Conservation (phyloP, 1,284 basidiomycete species). For the Wallemia ichthyophaga region DNA sequence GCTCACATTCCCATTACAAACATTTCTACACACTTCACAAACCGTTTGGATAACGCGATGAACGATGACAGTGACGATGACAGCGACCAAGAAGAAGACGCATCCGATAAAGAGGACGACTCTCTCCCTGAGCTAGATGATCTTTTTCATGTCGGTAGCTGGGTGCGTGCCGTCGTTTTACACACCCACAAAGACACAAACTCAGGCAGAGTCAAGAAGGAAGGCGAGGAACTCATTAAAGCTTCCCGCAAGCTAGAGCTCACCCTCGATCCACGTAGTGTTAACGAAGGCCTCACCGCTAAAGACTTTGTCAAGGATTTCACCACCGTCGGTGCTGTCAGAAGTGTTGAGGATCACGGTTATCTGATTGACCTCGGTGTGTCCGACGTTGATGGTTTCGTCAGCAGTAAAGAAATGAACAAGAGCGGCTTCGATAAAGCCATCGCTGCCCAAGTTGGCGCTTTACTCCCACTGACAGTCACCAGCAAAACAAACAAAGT, state of each 20-base stretch:
- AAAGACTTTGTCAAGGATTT: slow-evolving; percentile 46
- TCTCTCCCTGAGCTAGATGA: slow-evolving; percentile 34
- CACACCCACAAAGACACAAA: slow-evolving; percentile 23
- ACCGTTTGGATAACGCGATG: slow-evolving; percentile 20
- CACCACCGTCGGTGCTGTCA: slow-evolving; percentile 35
- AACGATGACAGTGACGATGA: slow-evolving; percentile 19
- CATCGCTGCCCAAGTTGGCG: slow-evolving; percentile 21
- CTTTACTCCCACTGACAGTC: slow-evolving; percentile 32
- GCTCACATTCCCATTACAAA: slow-evolving; percentile 87
- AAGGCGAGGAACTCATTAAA: slow-evolving; percentile 27
- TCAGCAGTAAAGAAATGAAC: slow-evolving; percentile 34
- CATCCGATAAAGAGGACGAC: slow-evolving; percentile 18
- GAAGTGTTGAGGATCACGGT: slow-evolving; percentile 77
- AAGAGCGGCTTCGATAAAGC: slow-evolving; percentile 11
- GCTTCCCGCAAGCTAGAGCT: slow-evolving; percentile 57
- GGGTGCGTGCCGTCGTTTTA: slow-evolving; percentile 46
- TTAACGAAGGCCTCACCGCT: slow-evolving; percentile 55
- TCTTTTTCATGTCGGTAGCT: slow-evolving; percentile 60
- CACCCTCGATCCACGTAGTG: slow-evolving; percentile 48
- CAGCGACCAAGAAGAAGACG: slow-evolving; percentile 21
- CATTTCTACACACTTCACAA: slow-evolving; percentile 56
- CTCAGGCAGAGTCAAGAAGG: slow-evolving; percentile 5
- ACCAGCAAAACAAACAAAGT: slow-evolving; percentile 32
- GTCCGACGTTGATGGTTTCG: slow-evolving; percentile 38
- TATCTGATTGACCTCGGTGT: slow-evolving; percentile 69